Evolutionary conservation across 2,329 filamentous ascomycete species (phyloP).

Genomic region (Fusarium pininemorale): DNA sequence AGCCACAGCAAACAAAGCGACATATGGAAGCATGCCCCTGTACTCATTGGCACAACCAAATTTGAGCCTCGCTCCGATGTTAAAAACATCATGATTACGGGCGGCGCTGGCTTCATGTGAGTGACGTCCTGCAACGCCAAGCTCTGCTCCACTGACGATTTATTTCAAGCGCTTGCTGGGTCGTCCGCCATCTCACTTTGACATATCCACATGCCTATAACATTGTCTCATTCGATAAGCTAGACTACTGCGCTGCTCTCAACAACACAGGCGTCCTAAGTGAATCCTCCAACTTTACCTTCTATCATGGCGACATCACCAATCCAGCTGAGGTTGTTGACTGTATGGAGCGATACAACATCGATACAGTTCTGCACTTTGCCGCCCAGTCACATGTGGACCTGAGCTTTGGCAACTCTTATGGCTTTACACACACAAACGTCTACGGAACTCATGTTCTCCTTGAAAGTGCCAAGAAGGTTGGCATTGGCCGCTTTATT

Average conservation of each 20-base stretch:
- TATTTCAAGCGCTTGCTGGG: constrained; percentile 75
- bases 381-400: constrained; percentile 89
- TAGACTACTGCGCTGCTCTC: constrained; percentile 82
- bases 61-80: constrained; percentile 75
- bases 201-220: constrained; percentile 80
- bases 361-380: constrained; percentile 86
- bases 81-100: constrained; percentile 85
- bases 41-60: constrained; percentile 74
- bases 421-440: constrained; percentile 82
- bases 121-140: constrained; percentile 43
- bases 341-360: constrained; percentile 74
- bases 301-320: constrained; percentile 82
- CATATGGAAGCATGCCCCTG: constrained; percentile 76
- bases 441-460: constrained; percentile 87
- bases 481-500: constrained; percentile 77
- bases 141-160: constrained; percentile 31
- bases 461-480: constrained; percentile 78
- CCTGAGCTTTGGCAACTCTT: constrained; percentile 83
- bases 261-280: constrained; percentile 80
- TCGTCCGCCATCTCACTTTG: constrained; percentile 79
- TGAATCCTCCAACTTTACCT: constrained; percentile 75
- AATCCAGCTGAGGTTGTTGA: constrained; percentile 74
- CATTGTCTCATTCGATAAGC: constrained; percentile 83
- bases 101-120: constrained; percentile 87
- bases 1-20: constrained; percentile 58